Conservation (phyloP, 768 basidiomycete genomes). For the Boletus vinaceobasis region DNA sequence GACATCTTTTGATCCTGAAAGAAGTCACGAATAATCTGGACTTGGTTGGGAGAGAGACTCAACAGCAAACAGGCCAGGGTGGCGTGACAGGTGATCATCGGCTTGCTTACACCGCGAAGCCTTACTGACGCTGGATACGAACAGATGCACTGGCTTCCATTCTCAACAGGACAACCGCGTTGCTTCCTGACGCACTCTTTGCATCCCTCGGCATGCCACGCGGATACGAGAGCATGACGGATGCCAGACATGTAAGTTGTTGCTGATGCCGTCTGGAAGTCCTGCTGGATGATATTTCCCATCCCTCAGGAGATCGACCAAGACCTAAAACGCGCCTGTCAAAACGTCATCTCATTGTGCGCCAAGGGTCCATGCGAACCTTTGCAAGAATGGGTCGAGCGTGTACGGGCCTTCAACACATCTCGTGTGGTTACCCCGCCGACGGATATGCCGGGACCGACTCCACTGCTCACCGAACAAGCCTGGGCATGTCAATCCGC, state of each 20-base stretch:
- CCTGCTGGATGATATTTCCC: not conserved
- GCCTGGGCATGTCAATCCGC: conserved; percentile 50
- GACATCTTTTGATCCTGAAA: conserved; percentile 88
- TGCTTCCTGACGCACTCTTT: conserved; percentile 68
- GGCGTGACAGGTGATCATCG: conserved; percentile 55
- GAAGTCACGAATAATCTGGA: conserved; percentile 82
- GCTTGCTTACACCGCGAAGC: not conserved
- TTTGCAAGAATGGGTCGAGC: conserved; percentile 61
- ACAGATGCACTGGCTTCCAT: conserved; percentile 32
- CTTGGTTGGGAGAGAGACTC: conserved; percentile 48
- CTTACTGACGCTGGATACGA: conserved; percentile 3
- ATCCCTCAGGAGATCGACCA: conserved; percentile 76
- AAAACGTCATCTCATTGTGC: conserved; percentile 71
- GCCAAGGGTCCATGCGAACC: conserved; percentile 55
- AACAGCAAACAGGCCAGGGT: conserved; percentile 40
- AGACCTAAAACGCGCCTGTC: conserved; percentile 80
- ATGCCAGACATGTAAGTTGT: conserved; percentile 64
- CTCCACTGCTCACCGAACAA: conserved; percentile 35
- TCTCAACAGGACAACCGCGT: conserved; percentile 31
- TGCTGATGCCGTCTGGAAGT: not conserved
- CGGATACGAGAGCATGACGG: conserved; percentile 57
- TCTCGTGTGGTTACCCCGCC: conserved; percentile 22
- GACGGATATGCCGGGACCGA: conserved; percentile 11
- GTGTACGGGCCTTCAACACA: conserved; percentile 36
- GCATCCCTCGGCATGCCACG: conserved; percentile 65